Conservation (phyloP, 805 yeast genomes). For the Grigorovia transvaalensis region DNA sequence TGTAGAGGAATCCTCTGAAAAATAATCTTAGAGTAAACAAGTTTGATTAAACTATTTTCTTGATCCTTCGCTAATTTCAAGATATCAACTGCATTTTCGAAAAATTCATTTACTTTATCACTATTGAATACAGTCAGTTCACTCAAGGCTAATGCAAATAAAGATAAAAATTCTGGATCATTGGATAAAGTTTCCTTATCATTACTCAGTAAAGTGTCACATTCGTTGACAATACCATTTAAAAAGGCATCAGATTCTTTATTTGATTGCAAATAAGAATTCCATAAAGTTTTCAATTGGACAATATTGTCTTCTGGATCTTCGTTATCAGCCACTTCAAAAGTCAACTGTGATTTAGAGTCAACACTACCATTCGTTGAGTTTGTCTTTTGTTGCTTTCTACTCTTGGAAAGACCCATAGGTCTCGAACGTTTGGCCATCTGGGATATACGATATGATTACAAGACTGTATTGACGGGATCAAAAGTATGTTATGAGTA, state of each 20-base stretch:
- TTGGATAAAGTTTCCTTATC: conserved; percentile 1
- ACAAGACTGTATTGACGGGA: not conserved
- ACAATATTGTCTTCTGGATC: conserved; percentile 73
- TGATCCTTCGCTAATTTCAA: conserved; percentile 42
- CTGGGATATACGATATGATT: not conserved
- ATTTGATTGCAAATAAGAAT: conserved; percentile 44
- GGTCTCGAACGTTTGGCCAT: conserved; percentile 52
- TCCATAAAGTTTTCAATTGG: conserved; percentile 66
- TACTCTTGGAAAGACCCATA: conserved; percentile 51
- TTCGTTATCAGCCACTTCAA: conserved; percentile 59
- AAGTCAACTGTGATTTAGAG: conserved; percentile 38
- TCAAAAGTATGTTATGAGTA: too few species aligned
- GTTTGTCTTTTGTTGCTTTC: conserved; percentile 16
- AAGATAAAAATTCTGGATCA: conserved; percentile 51
- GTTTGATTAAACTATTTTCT: conserved; percentile 36
- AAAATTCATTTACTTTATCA: conserved; percentile 27
- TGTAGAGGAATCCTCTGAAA: conserved; percentile 52
- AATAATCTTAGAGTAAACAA: conserved; percentile 46
- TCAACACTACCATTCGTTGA: conserved; percentile 14
- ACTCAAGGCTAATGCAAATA: conserved; percentile 63
- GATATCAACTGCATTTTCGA: conserved; percentile 61
- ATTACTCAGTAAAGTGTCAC: conserved; percentile 56
- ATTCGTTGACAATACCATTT: conserved; percentile 86
- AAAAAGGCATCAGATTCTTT: conserved; percentile 54
- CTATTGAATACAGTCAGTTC: conserved; percentile 50